phyloP scores from a whole-genome alignment of 331 rosid species.

The Malus hybrid region DNA sequence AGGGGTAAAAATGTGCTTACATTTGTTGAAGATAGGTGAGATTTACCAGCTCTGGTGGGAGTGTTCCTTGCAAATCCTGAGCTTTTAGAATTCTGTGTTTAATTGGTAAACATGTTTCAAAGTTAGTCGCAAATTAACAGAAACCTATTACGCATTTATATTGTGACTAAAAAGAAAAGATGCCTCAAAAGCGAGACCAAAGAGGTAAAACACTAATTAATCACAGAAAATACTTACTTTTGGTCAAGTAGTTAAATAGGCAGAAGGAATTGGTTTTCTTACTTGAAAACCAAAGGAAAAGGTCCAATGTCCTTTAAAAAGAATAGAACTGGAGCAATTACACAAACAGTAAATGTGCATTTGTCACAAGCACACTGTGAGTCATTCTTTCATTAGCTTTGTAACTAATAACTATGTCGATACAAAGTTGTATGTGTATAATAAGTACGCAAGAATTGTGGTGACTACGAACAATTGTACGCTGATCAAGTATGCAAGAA shows the following conservation, averaged over 20 bases:
- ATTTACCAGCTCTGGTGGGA: slow-evolving; percentile 21
- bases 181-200: background rate
- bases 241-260: background rate
- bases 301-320: background rate
- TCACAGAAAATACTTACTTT: background rate
- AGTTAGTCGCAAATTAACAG: background rate
- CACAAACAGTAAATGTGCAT: background rate
- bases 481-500: background rate
- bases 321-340: background rate
- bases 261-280: background rate
- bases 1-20: no score
- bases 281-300: background rate
- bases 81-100: slow-evolving; percentile 27
- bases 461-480: background rate
- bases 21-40: no score
- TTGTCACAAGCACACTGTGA: background rate
- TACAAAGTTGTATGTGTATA: background rate
- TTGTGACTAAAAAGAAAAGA: no score
- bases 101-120: background rate
- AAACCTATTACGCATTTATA: no score
- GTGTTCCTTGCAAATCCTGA: slow-evolving; percentile 47
- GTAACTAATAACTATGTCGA: background rate
- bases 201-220: background rate
- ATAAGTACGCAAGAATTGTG: background rate
- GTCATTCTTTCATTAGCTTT: background rate